Evolutionary conservation across 441 rosid genomes (phyloP), one percentile per base, ranked within the genome.

Genomic region (Francoa sonchifolia): DNA sequence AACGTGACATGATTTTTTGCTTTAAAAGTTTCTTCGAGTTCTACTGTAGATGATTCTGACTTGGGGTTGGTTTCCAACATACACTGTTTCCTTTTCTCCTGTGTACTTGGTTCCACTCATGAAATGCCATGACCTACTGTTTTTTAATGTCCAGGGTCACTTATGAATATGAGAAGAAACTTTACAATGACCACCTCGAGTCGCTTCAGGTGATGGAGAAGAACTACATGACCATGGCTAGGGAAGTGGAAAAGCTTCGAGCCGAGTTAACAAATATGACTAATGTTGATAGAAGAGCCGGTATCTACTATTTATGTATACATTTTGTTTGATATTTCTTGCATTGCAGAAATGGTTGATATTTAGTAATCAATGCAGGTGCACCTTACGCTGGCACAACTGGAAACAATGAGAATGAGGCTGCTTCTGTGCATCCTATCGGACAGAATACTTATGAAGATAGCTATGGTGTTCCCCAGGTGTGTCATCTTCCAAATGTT

Each of bases 121-220:
- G 30, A 40, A 15, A 48, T 48, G 18, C 33, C 10, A 7, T 35
- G 33, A 32, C 44, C 3, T 42, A 18, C 42, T 44, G 32, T 47
- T 39, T 16, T 33, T 21, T 23, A 66, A 36, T 36, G 25, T 66
- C 61, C 79, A 90, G 98, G 75, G 67, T 72, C 49, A 76, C 93
- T 6, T 90, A 69, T 54, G 98, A 90, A 39, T 72, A 69, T 39
- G 98, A 90, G 59, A 82, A 80, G 74, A 85, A 78, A 63, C 61
- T 74, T 65, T 90, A 81, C 60, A 79, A 59, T 34, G 98, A 85
- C 68, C 96, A 90, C 67, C 82, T 82, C 13, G 89, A 85, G 65
- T 82, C 89, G 42, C 93, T 85, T 63, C 94, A 85, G 59, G 81
- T 65, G 21, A 82, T 90, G 98, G 87, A 85, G 67, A 74, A 80